Percentiles rank a stretch among this genome's conserved stretches.
Conservation (phyloP, 306 rosid genomes). For the Quillaja saponaria region DNA sequence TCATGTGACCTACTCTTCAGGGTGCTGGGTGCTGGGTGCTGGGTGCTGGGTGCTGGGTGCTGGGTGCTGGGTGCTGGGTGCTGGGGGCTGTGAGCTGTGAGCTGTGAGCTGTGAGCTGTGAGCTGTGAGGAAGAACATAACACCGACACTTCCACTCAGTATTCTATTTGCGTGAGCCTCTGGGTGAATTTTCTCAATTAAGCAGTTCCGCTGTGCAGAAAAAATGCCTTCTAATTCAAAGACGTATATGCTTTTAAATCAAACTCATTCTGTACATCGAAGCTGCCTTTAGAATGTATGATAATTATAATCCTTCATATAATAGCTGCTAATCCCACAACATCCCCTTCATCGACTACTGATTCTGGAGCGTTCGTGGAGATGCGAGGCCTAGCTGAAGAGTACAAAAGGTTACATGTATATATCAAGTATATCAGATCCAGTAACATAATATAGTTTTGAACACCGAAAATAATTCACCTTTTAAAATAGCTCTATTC, state of each 20-base stretch:
- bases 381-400: slow-evolving; percentile 73
- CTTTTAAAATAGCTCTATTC: background rate
- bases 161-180: slow-evolving; percentile 9
- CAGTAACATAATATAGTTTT: background rate
- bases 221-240: background rate
- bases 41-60: too few relatives aligned
- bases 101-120: too few relatives aligned
- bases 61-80: too few relatives aligned
- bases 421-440: slow-evolving; percentile 14
- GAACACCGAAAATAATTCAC: background rate
- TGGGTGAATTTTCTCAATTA: slow-evolving; percentile 15
- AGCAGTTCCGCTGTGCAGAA: slow-evolving; percentile 19
- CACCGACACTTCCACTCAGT: slow-evolving; percentile 32
- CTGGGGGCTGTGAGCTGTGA: too few relatives aligned
- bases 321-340: slow-evolving; percentile 74
- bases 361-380: slow-evolving; percentile 51
- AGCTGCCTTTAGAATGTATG: slow-evolving; percentile 31
- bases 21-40: slow-evolving; percentile 26
- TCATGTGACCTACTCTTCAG: slow-evolving; percentile 17
- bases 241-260: slow-evolving; percentile 6
- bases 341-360: slow-evolving; percentile 68
- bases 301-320: slow-evolving; percentile 44
- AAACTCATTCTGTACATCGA: slow-evolving; percentile 72
- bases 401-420: slow-evolving; percentile 15
- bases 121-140: slow-evolving; percentile 32